These are phyloP conservation scores for Prunus padus DNA, from an alignment of 306 rosid genomes.

Conservation along the genomic window DNA sequence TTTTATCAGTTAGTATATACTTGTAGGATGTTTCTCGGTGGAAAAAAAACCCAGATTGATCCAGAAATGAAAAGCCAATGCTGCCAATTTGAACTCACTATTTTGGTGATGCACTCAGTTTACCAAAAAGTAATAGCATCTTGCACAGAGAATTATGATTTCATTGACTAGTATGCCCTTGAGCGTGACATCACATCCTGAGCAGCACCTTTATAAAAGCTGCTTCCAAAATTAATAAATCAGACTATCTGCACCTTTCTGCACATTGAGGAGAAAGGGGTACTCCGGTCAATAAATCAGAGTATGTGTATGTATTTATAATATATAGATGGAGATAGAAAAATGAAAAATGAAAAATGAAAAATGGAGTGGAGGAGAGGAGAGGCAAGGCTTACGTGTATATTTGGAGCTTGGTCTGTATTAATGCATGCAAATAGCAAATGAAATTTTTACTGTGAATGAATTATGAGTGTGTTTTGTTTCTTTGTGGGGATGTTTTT, in stretches of 20 bases:
- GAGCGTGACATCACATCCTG: slow-evolving; percentile 86
- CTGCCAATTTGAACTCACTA: slow-evolving; percentile 48
- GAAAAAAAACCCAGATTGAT: slow-evolving; percentile 27
- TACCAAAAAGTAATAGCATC: slow-evolving; percentile 66
- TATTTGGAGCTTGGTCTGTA: slow-evolving; percentile 46
- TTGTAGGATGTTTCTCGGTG: no score
- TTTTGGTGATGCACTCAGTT: slow-evolving; percentile 55
- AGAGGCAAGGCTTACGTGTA: slow-evolving; percentile 42
- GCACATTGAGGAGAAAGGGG: slow-evolving; percentile 41
- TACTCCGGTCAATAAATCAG: slow-evolving; percentile 40
- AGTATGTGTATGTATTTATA: no score
- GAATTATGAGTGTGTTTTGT: slow-evolving; percentile 65
- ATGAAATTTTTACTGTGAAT: slow-evolving; percentile 34
- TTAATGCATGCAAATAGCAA: slow-evolving; percentile 65
- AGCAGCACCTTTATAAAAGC: slow-evolving; percentile 82
- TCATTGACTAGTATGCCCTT: slow-evolving; percentile 66
- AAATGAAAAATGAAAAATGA: background rate
- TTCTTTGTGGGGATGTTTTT: slow-evolving; percentile 73
- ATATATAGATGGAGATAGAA: background rate
- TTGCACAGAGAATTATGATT: slow-evolving; percentile 46
- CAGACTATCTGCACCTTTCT: slow-evolving; percentile 21
- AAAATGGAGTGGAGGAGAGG: background rate
- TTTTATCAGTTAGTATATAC: no score
- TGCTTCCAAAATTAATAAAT: slow-evolving; percentile 57
- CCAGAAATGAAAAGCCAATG: slow-evolving; percentile 46